Evolutionary conservation across 306 rosid species (phyloP).

Genomic region (Comarum palustre): DNA sequence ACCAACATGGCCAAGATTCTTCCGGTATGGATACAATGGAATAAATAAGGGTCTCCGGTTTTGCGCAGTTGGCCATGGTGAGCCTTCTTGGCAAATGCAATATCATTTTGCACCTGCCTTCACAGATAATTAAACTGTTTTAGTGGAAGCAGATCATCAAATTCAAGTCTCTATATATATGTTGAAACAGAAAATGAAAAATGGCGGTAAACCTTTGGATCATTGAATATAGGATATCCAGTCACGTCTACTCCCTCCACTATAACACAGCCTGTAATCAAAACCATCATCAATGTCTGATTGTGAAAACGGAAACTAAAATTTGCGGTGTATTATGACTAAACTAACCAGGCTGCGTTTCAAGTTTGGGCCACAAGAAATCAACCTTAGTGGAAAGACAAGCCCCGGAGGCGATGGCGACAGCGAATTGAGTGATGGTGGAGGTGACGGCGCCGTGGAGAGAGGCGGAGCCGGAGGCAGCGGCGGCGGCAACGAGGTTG

Average conservation of each 20-base stretch:
- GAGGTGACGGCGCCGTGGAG: conserved; percentile 82
- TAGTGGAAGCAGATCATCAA: conserved; percentile 35
- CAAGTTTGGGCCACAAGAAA: conserved; percentile 87
- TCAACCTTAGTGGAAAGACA: conserved; percentile 94
- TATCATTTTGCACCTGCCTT: conserved; percentile 99
- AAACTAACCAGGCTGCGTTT: conserved; percentile 66
- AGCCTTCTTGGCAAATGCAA: conserved; percentile 84
- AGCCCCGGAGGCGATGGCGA: conserved; percentile 97
- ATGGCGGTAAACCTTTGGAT: conserved; percentile 67
- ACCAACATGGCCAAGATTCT: conserved; percentile 85
- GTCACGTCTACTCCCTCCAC: conserved; percentile 93
- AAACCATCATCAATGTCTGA: not conserved
- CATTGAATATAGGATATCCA: conserved; percentile 70
- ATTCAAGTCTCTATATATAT: not conserved
- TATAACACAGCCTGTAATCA: conserved; percentile 52
- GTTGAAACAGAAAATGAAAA: not conserved
- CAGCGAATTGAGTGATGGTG: conserved; percentile 92
- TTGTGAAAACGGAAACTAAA: not conserved
- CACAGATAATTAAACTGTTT: conserved; percentile 44
- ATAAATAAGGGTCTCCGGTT: conserved; percentile 91
- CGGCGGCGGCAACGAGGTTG: conserved; percentile 62
- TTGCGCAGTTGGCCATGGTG: conserved; percentile 81
- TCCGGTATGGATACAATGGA: conserved; percentile 89
- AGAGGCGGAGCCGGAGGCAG: conserved; percentile 48
- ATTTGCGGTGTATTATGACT: not conserved